phyloP scores from a whole-genome alignment of 2,329 filamentous ascomycete species.

The Ceratocystis huliohia region DNA sequence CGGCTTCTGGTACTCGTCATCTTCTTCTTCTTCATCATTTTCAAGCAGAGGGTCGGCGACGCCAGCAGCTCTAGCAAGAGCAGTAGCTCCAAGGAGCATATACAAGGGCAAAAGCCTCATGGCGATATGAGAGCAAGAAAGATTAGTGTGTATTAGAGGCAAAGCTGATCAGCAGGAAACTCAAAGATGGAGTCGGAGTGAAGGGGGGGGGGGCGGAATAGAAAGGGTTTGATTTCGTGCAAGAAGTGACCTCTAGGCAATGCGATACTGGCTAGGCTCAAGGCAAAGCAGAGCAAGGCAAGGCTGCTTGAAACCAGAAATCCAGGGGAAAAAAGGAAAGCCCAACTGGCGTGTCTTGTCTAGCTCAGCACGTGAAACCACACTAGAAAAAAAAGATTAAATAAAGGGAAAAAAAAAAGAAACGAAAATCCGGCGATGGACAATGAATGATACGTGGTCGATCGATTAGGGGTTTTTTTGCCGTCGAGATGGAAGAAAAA shows the following conservation, averaged over 20 bases:
- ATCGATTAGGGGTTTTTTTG: background rate
- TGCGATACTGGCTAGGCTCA: background rate
- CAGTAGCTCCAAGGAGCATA: conserved; percentile 36
- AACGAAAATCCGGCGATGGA: background rate
- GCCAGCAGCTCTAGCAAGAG: conserved; percentile 27
- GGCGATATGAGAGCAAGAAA: conserved; percentile 21
- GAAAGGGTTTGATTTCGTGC: background rate
- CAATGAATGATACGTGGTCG: background rate
- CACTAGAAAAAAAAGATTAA: conserved; percentile 21
- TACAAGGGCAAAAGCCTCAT: conserved; percentile 37
- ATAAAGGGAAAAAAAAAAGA: conserved; percentile 20
- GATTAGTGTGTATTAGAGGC: background rate
- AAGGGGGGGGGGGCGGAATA: background rate
- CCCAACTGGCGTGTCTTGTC: background rate
- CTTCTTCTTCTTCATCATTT: conserved; percentile 28
- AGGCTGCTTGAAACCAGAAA: conserved; percentile 7
- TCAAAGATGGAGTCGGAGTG: background rate
- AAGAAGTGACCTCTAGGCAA: background rate
- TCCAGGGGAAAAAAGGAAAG: conserved; percentile 6
- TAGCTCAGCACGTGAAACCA: background rate
- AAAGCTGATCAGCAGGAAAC: too few species aligned
- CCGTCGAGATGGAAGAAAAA: conserved; percentile 17
- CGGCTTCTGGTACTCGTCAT: conserved; percentile 19
- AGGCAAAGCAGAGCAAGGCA: too few species aligned
- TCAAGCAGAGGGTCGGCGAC: conserved; percentile 25